phyloP scores from a whole-genome alignment of 805 yeast genomes.

The Dipodascus geniculatus region DNA sequence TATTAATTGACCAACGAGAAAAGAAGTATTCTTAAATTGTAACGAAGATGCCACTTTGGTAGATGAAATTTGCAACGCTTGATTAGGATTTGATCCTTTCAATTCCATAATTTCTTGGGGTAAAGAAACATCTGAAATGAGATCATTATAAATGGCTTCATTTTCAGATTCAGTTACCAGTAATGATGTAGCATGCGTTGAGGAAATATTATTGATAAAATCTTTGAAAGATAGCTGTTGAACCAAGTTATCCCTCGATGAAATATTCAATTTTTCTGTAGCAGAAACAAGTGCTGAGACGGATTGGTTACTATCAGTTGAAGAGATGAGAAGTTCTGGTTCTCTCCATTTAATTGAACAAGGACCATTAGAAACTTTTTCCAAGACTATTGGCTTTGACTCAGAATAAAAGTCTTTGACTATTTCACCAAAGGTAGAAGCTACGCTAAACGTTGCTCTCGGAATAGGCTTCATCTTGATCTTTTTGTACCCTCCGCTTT shows the following conservation, averaged over 20 bases:
- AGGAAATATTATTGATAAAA: conserved; percentile 17
- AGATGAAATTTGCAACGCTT: conserved; percentile 27
- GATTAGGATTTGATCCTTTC: conserved; percentile 20
- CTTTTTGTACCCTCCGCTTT: neutral
- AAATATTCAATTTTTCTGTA: conserved; percentile 20
- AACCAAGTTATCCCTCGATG: conserved; percentile 24
- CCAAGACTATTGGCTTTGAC: conserved; percentile 19
- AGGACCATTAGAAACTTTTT: conserved; percentile 19
- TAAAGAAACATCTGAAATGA: conserved; percentile 22
- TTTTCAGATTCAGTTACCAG: conserved; percentile 12
- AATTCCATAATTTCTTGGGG: conserved; percentile 18
- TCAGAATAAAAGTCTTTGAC: neutral
- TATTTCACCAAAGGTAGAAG: conserved; percentile 7
- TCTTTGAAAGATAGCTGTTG: conserved; percentile 19
- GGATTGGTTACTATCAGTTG: no score
- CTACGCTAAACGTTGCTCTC: neutral
- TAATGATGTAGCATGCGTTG: no score
- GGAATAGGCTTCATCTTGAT: neutral
- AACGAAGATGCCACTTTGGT: conserved; percentile 26
- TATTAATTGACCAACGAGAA: conserved; percentile 25
- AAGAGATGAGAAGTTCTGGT: conserved; percentile 20
- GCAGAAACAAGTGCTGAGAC: conserved; percentile 23
- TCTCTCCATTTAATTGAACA: conserved; percentile 21
- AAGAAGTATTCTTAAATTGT: conserved; percentile 29
- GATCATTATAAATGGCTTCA: conserved; percentile 21